phyloP scores from a whole-genome alignment of 2,329 filamentous ascomycete species.

The Arachnopeziza araneosa region DNA sequence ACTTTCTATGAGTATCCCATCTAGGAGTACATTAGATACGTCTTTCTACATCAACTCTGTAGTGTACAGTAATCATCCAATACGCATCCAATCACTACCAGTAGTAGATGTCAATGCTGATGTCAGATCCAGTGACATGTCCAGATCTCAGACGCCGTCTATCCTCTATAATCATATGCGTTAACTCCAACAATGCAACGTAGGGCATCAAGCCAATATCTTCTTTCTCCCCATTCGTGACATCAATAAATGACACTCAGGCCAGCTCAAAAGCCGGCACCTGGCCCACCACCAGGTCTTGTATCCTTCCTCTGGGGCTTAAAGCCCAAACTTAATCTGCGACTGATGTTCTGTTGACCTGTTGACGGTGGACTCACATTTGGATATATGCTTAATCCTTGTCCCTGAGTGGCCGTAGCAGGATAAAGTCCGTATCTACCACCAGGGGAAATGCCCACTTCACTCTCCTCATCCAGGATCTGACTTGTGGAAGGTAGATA shows the following conservation, averaged over 20 bases:
- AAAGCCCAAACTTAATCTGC: background rate
- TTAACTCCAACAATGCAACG: too few relatives aligned
- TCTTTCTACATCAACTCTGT: too few relatives aligned
- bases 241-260: background rate
- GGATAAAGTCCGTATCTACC: background rate
- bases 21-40: too few relatives aligned
- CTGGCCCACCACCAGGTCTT: background rate
- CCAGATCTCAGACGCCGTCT: too few relatives aligned
- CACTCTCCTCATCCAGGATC: background rate
- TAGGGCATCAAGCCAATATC: too few relatives aligned
- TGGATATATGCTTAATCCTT: background rate
- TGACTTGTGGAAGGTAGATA: background rate
- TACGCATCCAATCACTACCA: too few relatives aligned
- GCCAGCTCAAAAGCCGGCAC: background rate
- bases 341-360: background rate
- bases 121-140: too few relatives aligned
- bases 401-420: background rate
- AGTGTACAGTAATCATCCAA: too few relatives aligned
- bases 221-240: too few relatives aligned
- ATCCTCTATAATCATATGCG: too few relatives aligned
- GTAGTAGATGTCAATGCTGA: too few relatives aligned
- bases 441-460: background rate
- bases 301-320: background rate
- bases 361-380: background rate
- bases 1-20: too few relatives aligned